These are phyloP conservation scores for Haplosporangium gracile DNA, from an alignment of 192 early-diverging fungal species.

Conservation along the genomic window DNA sequence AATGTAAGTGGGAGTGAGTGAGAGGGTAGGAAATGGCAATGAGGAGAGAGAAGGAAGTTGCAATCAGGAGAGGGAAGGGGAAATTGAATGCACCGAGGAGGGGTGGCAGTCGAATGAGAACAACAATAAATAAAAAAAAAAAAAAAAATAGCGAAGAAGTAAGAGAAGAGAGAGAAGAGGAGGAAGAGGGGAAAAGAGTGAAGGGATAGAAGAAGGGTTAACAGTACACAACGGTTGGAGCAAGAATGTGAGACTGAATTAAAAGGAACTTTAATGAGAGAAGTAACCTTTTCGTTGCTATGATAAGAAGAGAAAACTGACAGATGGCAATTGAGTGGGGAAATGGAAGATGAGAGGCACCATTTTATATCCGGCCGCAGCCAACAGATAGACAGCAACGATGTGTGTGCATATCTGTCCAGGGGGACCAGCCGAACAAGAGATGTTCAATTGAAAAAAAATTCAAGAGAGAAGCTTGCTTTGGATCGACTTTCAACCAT, in stretches of 20 bases:
- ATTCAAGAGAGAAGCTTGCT: no score
- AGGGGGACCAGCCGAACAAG: no score
- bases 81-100: background rate
- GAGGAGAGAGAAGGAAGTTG: background rate
- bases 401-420: no score
- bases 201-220: background rate
- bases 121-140: background rate
- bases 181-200: background rate
- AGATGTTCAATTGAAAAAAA: no score
- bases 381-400: no score
- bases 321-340: no score
- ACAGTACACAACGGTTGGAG: background rate
- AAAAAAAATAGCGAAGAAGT: background rate
- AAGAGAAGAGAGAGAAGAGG: background rate
- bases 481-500: no score
- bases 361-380: no score
- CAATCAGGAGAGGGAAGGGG: background rate
- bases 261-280: background rate
- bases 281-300: background rate
- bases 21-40: background rate
- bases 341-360: no score
- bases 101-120: background rate
- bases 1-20: constrained; percentile 7
- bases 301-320: no score
- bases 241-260: no score